These are phyloP conservation scores for Calocera cornea DNA, from an alignment of 768 basidiomycete species.

Conservation along the genomic window DNA sequence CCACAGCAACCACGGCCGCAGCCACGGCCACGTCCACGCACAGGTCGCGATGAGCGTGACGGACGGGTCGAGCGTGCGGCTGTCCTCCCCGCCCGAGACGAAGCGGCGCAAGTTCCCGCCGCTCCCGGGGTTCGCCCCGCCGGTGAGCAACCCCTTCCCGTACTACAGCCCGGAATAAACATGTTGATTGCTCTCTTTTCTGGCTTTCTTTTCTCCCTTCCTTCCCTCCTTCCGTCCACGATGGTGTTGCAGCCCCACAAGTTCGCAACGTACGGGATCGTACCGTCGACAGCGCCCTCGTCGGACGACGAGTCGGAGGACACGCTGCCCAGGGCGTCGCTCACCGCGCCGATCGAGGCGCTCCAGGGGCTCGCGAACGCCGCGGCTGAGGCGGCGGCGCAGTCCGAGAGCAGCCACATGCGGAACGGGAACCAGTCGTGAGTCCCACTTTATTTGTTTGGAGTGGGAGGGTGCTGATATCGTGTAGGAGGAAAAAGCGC, in stretches of 20 bases:
- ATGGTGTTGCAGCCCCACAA: conserved; percentile 54
- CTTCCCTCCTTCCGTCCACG: conserved; percentile 12
- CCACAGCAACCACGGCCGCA: background rate
- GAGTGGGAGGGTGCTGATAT: background rate
- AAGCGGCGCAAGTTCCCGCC: conserved; percentile 52
- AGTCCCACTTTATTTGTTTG: background rate
- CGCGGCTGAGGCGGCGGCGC: conserved; percentile 65
- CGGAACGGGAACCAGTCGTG: conserved; percentile 2
- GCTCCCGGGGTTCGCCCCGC: conserved; percentile 82
- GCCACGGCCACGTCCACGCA: background rate
- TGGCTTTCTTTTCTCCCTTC: conserved; percentile 9
- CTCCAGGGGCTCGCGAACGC: conserved; percentile 89
- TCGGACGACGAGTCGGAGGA: conserved; percentile 85
- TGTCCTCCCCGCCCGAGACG: conserved; percentile 14
- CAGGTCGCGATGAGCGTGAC: background rate
- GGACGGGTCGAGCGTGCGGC: background rate
- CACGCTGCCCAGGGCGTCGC: conserved; percentile 62
- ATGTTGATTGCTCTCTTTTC: conserved; percentile 13
- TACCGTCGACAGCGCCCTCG: conserved; percentile 67
- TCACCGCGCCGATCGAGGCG: conserved; percentile 89
- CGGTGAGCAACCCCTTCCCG: conserved; percentile 36
- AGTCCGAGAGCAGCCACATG: conserved; percentile 1
- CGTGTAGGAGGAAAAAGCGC: conserved; percentile 55
- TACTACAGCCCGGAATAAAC: background rate
- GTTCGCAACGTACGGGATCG: conserved; percentile 81